Conservation (phyloP, 306 rosid species). For the Mucuna pruriens region DNA sequence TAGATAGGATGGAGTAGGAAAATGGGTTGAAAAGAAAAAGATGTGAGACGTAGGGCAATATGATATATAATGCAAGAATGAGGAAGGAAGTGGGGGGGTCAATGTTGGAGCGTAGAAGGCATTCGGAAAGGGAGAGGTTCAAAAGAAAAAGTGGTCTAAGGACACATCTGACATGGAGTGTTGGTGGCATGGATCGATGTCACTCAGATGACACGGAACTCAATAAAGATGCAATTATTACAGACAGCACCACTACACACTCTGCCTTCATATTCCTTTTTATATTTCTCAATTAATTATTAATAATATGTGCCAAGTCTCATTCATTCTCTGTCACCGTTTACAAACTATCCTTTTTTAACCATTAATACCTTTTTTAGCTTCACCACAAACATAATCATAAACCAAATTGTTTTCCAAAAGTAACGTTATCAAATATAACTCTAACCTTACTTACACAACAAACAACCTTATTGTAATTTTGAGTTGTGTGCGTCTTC, state of each 20-base stretch:
- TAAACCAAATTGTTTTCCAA: background rate
- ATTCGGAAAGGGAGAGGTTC: background rate
- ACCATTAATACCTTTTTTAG: background rate
- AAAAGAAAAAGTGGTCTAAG: constrained; percentile 42
- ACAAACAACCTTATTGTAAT: no score
- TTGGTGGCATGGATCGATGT: constrained; percentile 39
- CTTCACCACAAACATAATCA: background rate
- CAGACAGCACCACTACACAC: constrained; percentile 31
- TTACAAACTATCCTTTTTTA: background rate
- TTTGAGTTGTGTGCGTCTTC: no score
- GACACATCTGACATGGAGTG: constrained; percentile 39
- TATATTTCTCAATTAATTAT: background rate
- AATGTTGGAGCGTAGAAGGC: constrained; percentile 24
- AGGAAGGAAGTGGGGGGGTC: constrained; percentile 29
- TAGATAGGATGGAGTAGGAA: no score
- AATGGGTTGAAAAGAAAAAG: constrained; percentile 37
- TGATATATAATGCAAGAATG: background rate
- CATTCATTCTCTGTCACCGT: no score
- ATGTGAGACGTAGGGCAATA: constrained; percentile 4
- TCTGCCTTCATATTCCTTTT: background rate
- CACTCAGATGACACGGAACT: constrained; percentile 59
- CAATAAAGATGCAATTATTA: constrained; percentile 74
- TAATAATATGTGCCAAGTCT: background rate
- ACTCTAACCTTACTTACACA: background rate
- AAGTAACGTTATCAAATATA: background rate